These are phyloP conservation scores for Ilyonectria destructans DNA, from an alignment of 2,329 filamentous ascomycete genomes.

Conservation along the genomic window DNA sequence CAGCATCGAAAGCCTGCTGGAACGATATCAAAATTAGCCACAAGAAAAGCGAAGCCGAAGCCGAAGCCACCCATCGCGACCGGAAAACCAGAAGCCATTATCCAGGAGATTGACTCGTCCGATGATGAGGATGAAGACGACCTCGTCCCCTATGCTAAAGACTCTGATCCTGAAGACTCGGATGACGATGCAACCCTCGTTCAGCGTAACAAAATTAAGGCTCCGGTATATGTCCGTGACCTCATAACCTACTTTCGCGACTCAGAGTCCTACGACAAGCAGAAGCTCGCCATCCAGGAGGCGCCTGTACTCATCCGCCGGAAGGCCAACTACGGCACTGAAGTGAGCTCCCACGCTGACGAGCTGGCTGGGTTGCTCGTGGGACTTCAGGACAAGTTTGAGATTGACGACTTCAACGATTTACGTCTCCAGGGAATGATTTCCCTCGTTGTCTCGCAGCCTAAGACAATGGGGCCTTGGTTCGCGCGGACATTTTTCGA, in stretches of 20 bases:
- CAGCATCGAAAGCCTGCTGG: constrained; percentile 18
- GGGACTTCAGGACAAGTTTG: constrained; percentile 88
- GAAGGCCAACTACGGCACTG: constrained; percentile 90
- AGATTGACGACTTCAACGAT: constrained; percentile 84
- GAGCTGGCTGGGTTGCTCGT: constrained; percentile 85
- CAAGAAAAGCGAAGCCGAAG: constrained; percentile 50
- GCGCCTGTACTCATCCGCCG: constrained; percentile 87
- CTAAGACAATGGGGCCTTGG: constrained; percentile 85
- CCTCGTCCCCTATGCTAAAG: constrained; percentile 85
- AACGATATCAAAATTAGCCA: constrained; percentile 19
- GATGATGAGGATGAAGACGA: constrained; percentile 77
- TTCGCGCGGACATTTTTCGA: constrained; percentile 90
- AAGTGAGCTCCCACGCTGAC: constrained; percentile 87
- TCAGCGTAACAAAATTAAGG: constrained; percentile 84
- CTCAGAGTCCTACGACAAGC: constrained; percentile 86
- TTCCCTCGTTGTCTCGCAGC: constrained; percentile 83
- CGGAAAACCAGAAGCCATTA: constrained; percentile 64
- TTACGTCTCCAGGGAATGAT: constrained; percentile 86
- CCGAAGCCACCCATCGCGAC: constrained; percentile 49
- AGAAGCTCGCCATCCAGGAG: constrained; percentile 83
- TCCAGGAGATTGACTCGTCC: constrained; percentile 77
- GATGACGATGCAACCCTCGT: constrained; percentile 94
- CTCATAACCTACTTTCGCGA: constrained; percentile 85
- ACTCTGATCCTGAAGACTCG: constrained; percentile 90
- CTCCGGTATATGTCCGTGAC: constrained; percentile 93